phyloP scores from a whole-genome alignment of 495 filamentous ascomycete genomes.

The Xylaria intraflava region DNA sequence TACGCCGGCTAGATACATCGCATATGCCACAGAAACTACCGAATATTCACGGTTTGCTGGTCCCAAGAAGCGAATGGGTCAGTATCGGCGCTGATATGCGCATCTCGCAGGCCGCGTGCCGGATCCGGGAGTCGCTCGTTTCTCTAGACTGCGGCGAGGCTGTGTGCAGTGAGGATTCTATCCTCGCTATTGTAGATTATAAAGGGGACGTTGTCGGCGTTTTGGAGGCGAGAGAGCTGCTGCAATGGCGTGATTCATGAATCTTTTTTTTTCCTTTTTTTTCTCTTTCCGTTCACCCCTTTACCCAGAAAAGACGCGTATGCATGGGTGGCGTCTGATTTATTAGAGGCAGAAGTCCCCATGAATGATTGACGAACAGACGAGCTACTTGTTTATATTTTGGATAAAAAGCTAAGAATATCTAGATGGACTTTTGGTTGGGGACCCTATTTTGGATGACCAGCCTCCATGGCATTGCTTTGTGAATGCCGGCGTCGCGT shows the following conservation, averaged over 20 bases:
- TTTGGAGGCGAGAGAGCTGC: slow-evolving; percentile 35
- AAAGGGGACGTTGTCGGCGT: slow-evolving; percentile 38
- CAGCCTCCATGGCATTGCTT: background rate
- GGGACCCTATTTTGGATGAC: background rate
- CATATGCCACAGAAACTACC: slow-evolving; percentile 27
- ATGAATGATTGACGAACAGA: background rate
- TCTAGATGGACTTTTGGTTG: background rate
- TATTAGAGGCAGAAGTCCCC: background rate
- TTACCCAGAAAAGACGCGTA: background rate
- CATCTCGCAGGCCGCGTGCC: slow-evolving; percentile 34
- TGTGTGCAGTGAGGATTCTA: slow-evolving; percentile 28
- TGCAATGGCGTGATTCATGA: slow-evolving; percentile 19
- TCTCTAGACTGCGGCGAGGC: slow-evolving; percentile 15
- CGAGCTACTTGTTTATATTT: background rate
- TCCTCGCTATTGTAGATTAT: slow-evolving; percentile 36
- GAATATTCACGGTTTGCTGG: slow-evolving; percentile 30
- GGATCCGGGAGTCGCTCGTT: slow-evolving; percentile 27
- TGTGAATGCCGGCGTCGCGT: background rate
- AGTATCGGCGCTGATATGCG: slow-evolving; percentile 36
- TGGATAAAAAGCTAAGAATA: slow-evolving; percentile 3
- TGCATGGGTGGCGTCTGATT: slow-evolving; percentile 6
- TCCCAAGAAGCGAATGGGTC: slow-evolving; percentile 37
- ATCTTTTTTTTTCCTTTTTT: background rate
- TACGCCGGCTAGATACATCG: slow-evolving; percentile 28
- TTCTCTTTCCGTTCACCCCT: background rate